Evolutionary conservation across 345 rosid species (phyloP).

Genomic region (Anacardium occidentale): DNA sequence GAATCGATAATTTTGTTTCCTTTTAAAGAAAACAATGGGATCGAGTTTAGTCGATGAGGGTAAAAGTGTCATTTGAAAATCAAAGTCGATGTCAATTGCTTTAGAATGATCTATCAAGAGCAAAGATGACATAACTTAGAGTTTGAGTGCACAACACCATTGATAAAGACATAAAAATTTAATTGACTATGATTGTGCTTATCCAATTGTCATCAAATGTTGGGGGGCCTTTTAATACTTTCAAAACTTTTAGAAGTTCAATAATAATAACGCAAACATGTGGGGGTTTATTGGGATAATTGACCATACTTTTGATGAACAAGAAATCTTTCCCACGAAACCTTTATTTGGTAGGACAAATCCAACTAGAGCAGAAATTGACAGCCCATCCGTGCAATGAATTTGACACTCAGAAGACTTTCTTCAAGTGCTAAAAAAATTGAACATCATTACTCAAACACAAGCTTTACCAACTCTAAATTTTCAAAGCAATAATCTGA

Average conservation of each 20-base stretch:
- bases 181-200: not conserved
- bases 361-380: not conserved
- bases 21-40: not conserved
- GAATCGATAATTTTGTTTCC: too few relatives aligned
- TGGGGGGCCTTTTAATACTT: too few relatives aligned
- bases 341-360: not conserved
- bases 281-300: too few relatives aligned
- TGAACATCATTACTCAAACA: not conserved
- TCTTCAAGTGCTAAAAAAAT: not conserved
- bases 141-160: conserved; percentile 33
- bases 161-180: conserved; percentile 11
- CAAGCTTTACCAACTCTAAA: not conserved
- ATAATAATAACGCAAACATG: too few relatives aligned
- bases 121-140: conserved; percentile 22
- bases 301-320: too few relatives aligned
- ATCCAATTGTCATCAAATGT: too few relatives aligned
- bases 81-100: conserved; percentile 7
- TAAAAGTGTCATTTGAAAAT: not conserved
- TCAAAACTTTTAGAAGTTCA: too few relatives aligned
- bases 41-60: not conserved
- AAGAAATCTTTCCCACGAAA: too few relatives aligned
- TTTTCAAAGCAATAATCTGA: not conserved
- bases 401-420: not conserved
- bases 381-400: not conserved
- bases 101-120: conserved; percentile 2